Percentiles rank a stretch among this genome's conserved stretches.
Conservation (phyloP, 345 rosid genomes). For the Carallia pectinifolia region DNA sequence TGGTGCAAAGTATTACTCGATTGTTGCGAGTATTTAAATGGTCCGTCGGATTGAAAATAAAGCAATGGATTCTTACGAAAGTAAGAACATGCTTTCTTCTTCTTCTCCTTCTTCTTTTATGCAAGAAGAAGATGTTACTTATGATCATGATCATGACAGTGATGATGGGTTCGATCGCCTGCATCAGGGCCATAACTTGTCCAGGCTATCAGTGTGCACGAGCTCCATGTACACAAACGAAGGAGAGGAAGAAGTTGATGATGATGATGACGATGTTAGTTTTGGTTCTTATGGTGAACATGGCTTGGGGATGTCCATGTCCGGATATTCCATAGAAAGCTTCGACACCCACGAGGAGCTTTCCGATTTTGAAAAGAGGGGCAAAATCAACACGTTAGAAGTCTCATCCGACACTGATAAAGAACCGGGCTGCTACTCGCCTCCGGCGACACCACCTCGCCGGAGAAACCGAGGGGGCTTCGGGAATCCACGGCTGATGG, state of each 20-base stretch:
- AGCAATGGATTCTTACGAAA: slow-evolving; percentile 54
- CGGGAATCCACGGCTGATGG: background rate
- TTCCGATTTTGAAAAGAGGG: slow-evolving; percentile 46
- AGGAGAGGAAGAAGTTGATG: slow-evolving; percentile 21
- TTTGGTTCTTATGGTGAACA: slow-evolving; percentile 9
- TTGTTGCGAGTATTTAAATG: too few relatives aligned
- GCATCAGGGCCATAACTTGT: slow-evolving; percentile 42
- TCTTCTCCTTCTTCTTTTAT: slow-evolving; percentile 6
- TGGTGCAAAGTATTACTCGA: too few relatives aligned
- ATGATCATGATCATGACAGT: slow-evolving; percentile 37
- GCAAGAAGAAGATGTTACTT: slow-evolving; percentile 27
- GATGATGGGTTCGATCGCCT: slow-evolving; percentile 43
- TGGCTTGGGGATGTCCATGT: slow-evolving; percentile 18
- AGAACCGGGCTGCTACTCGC: slow-evolving; percentile 53
- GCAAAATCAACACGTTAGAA: slow-evolving; percentile 9
- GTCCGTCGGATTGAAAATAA: background rate
- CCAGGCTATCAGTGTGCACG: slow-evolving; percentile 71
- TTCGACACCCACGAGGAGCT: slow-evolving; percentile 82
- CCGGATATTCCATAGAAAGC: slow-evolving; percentile 57
- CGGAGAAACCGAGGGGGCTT: slow-evolving; percentile 28
- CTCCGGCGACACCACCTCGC: slow-evolving; percentile 53
- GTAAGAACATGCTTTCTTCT: slow-evolving; percentile 26
- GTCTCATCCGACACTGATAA: slow-evolving; percentile 59
- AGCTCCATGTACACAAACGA: slow-evolving; percentile 57
- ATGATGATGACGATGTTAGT: slow-evolving; percentile 16